Conservation (phyloP, 306 rosid species). For the Vigna reflexopilosa region DNA sequence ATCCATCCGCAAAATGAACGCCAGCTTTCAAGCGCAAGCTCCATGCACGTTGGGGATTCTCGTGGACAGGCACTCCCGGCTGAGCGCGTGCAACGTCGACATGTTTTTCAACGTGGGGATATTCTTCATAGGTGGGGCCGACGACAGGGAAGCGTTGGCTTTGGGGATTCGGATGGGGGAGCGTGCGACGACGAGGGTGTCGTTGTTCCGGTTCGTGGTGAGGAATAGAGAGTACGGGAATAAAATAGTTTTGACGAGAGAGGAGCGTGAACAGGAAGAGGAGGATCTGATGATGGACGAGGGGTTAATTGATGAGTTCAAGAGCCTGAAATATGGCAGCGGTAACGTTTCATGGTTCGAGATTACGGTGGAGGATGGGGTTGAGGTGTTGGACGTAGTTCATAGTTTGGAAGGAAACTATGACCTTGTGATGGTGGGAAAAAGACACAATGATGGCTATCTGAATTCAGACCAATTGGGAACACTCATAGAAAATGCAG, state of each 20-base stretch:
- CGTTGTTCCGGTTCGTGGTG: constrained; percentile 44
- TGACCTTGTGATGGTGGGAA: constrained; percentile 63
- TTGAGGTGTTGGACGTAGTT: constrained; percentile 38
- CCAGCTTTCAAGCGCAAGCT: constrained; percentile 31
- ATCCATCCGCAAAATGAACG: constrained; percentile 50
- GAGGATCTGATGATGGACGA: constrained; percentile 47
- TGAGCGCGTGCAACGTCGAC: background rate
- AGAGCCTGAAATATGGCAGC: constrained; percentile 36
- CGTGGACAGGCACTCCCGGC: constrained; percentile 53
- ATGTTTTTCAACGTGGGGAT: constrained; percentile 44
- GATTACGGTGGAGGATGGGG: constrained; percentile 52
- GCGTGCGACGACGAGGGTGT: constrained; percentile 9
- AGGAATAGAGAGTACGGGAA: background rate
- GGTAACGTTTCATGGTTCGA: constrained; percentile 40
- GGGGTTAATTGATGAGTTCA: constrained; percentile 57
- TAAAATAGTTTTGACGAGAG: too few species aligned
- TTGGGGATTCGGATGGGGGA: constrained; percentile 54
- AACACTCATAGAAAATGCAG: constrained; percentile 53
- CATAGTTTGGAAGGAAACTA: constrained; percentile 47
- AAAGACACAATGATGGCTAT: constrained; percentile 14
- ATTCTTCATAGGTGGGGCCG: constrained; percentile 64
- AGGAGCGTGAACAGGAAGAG: background rate
- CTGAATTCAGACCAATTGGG: constrained; percentile 49
- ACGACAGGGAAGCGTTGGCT: constrained; percentile 67
- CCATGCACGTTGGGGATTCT: constrained; percentile 73